A percentile compares a stretch with the other conserved stretches of the same genome.
These are phyloP conservation scores for Moesziomyces aphidis DNA, from an alignment of 1,284 basidiomycete genomes.

Conservation along the genomic window DNA sequence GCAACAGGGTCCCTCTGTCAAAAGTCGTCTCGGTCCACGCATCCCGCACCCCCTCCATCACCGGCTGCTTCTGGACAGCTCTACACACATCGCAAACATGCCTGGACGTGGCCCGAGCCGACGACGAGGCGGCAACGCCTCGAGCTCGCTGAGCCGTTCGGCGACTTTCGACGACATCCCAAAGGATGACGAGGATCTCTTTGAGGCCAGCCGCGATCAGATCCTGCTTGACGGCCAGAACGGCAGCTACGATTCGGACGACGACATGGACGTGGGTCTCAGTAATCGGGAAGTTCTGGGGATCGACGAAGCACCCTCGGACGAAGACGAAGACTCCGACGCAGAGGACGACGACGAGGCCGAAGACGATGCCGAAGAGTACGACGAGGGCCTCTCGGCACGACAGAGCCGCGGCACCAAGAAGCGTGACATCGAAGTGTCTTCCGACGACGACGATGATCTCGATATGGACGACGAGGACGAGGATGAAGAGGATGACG, in stretches of 20 bases:
- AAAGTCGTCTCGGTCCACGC: background rate
- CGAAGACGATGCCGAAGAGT: slow-evolving; percentile 67
- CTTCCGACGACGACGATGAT: slow-evolving; percentile 50
- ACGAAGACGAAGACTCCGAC: slow-evolving; percentile 50
- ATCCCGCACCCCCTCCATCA: background rate
- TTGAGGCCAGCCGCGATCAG: slow-evolving; percentile 74
- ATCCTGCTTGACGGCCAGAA: slow-evolving; percentile 74
- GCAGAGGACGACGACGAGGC: slow-evolving; percentile 50
- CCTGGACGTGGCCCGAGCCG: slow-evolving; percentile 26
- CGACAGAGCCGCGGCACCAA: slow-evolving; percentile 15
- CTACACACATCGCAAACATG: slow-evolving; percentile 16
- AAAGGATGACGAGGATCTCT: slow-evolving; percentile 59
- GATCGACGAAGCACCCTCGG: slow-evolving; percentile 51
- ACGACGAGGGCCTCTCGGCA: slow-evolving; percentile 31
- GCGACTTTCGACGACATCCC: slow-evolving; percentile 54
- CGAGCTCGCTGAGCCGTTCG: slow-evolving; percentile 31
- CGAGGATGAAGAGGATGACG: slow-evolving; percentile 73
- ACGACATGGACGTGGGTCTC: slow-evolving; percentile 55
- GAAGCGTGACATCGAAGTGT: slow-evolving; percentile 31
- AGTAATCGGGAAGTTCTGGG: slow-evolving; percentile 57
- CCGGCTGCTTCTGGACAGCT: background rate
- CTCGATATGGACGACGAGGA: slow-evolving; percentile 74
- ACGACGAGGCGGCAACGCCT: slow-evolving; percentile 14
- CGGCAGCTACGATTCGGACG: slow-evolving; percentile 38
- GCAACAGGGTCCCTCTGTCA: background rate